Evolutionary conservation across 805 yeast genomes (phyloP), one percentile per base, ranked within the genome.

Genomic region (Pichia occidentalis): DNA sequence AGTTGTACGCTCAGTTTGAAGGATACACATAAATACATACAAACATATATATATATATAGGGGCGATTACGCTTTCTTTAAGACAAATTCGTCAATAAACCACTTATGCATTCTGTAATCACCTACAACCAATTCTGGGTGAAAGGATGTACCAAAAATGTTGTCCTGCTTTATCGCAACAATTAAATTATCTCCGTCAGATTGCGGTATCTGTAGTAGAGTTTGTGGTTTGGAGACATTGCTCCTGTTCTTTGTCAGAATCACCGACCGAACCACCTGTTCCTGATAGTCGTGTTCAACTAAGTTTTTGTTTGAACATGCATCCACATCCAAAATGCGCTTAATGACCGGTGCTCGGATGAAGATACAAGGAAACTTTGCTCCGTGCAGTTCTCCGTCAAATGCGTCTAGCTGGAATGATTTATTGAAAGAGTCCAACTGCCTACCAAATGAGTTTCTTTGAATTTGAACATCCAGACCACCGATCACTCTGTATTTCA

Each of bases 401-500:
- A 70, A 59, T 3, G 18, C 13, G 9, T 14, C 10, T n/a, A 37
- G 25, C 21, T 23, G 13, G 10, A 25, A 27, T 0, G 49, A 48
- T 27, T 62, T 56, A 12, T 64, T 69, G 48, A 84, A 84, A 12
- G 85, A 77, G 44, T 80, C 81, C 24, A 77, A 52, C 53, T 84
- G 92, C 46, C 92, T 62, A 1, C 94, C 94, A 60, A 82, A 84
- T 1, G 86, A 86, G 54, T 84, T 84, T 38, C 94, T 62, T 34
- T 70, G 68, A 17, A 82, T 85, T 24, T 67, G 64, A 5, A 83
- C 74, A 47, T 76, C 73, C 50, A 84, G 57, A 1, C 81, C 84
- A 1, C 85, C 83, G 29, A 84, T 60, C 3, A 77, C 55, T 40
- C 70, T 61, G 45, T 82, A 54, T 4, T 45, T 34, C 22, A 42